phyloP scores from a whole-genome alignment of 139 green algal genomes.

The Edaphochlamys debaryana region DNA sequence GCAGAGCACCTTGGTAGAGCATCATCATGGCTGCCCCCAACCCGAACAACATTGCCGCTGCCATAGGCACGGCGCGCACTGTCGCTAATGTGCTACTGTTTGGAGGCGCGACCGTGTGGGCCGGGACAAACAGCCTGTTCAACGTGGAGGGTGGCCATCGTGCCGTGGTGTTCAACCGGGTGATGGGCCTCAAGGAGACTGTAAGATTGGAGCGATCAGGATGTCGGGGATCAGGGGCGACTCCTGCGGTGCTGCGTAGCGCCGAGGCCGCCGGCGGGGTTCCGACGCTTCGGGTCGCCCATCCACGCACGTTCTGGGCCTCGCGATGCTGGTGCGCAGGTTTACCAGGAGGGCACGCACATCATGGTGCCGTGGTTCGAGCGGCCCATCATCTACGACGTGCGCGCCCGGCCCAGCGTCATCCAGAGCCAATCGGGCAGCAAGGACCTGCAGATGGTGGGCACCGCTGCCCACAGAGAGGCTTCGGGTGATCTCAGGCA shows the following conservation, averaged over 20 bases:
- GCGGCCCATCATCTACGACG: conserved; percentile 96
- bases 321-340: conserved; percentile 56
- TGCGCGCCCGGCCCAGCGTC: conserved; percentile 92
- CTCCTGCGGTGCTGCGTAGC: no score
- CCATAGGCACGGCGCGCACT: conserved; percentile 4
- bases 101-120: conserved; percentile 72
- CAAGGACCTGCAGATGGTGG: conserved; percentile 97
- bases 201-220: no score
- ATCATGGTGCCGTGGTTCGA: conserved; percentile 99
- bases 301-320: background rate
- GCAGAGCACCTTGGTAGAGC: no score
- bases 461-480: background rate
- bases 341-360: conserved; percentile 97
- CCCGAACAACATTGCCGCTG: background rate
- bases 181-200: conserved; percentile 93
- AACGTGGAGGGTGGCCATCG: conserved; percentile 99
- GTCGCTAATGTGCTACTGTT: conserved; percentile 39
- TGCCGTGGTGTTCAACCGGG: conserved; percentile 98
- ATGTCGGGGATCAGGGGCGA: no score
- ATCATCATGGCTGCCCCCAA: background rate
- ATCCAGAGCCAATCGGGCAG: conserved; percentile 94
- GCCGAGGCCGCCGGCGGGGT: background rate
- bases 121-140: conserved; percentile 89
- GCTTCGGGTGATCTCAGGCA: background rate
- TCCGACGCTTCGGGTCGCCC: background rate